phyloP scores from a whole-genome alignment of 2,329 filamentous ascomycete species.

The Macrophomina pseudophaseolina region DNA sequence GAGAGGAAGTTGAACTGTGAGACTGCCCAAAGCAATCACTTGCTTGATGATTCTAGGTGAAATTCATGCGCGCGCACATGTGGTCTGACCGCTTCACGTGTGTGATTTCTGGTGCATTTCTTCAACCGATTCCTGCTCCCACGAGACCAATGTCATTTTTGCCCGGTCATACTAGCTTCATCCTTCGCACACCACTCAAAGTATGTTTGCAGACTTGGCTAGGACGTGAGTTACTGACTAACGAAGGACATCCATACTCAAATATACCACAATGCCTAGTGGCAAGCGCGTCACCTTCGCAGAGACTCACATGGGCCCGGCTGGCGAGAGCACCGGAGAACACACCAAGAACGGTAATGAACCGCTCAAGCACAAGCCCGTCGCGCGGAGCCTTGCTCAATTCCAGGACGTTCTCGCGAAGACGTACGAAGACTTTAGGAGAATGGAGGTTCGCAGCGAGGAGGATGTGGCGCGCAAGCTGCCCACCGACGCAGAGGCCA shows the following conservation, averaged over 20 bases:
- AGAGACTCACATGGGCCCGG: not conserved
- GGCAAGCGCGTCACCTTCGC: slow-evolving; percentile 20
- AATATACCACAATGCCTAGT: not conserved
- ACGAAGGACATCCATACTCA: not conserved
- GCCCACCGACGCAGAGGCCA: not conserved
- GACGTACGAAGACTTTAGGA: not conserved
- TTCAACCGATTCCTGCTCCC: no score
- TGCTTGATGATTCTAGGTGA: no score
- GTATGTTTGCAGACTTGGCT: not conserved
- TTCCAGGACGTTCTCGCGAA: slow-evolving; percentile 9
- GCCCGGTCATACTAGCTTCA: no score
- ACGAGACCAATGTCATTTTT: no score
- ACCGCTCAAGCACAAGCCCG: not conserved
- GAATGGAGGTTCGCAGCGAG: slow-evolving; percentile 4
- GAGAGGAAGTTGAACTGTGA: no score
- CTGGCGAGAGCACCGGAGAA: not conserved
- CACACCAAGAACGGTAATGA: not conserved
- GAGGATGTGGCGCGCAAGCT: slow-evolving; percentile 5
- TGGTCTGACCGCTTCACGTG: no score
- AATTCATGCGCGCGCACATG: no score
- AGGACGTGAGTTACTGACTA: not conserved
- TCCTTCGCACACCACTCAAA: not conserved
- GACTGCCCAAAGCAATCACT: no score
- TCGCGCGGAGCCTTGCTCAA: slow-evolving; percentile 5
- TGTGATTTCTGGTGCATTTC: no score